A percentile compares a stretch with the other conserved stretches of the same genome.
Conservation (phyloP, 1,284 basidiomycete genomes). For the Ustilago crameri region DNA sequence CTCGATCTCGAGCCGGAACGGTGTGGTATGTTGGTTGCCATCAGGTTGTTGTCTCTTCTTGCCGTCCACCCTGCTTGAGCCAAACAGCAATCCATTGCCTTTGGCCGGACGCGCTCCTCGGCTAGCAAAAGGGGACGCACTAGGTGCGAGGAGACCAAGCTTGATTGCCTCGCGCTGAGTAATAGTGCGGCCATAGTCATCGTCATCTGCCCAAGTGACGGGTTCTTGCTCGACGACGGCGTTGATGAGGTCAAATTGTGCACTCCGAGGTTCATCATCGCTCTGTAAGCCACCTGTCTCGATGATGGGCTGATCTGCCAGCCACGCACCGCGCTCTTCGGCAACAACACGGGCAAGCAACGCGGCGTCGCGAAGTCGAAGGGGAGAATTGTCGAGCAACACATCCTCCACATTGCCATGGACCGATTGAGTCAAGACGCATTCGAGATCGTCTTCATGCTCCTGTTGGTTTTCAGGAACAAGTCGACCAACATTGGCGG, state of each 20-base stretch:
- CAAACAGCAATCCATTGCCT: conserved; percentile 12
- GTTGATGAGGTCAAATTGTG: conserved; percentile 54
- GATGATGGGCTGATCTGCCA: conserved; percentile 43
- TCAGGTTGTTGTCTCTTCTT: neutral
- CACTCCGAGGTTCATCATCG: conserved; percentile 47
- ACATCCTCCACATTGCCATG: conserved; percentile 17
- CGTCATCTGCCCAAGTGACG: conserved; percentile 62
- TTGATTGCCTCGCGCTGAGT: conserved; percentile 55
- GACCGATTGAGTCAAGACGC: conserved; percentile 30
- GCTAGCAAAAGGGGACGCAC: neutral
- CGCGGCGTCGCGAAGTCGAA: conserved; percentile 28
- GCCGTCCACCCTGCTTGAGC: neutral
- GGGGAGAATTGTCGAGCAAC: conserved; percentile 16
- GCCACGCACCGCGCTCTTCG: conserved; percentile 38
- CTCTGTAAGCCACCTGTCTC: conserved; percentile 47
- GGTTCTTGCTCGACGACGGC: conserved; percentile 44
- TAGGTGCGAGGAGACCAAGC: conserved; percentile 46
- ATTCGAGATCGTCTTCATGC: conserved; percentile 47
- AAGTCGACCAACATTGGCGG: conserved; percentile 35
- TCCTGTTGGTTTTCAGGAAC: conserved; percentile 33
- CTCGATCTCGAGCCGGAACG: conserved; percentile 46
- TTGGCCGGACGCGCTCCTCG: conserved; percentile 10
- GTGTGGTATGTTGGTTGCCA: neutral
- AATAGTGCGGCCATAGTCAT: conserved; percentile 60
- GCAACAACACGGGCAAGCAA: conserved; percentile 31